Evolutionary conservation across 192 early-diverging fungal species (phyloP).

Genomic region (Coemansia sp.): DNA sequence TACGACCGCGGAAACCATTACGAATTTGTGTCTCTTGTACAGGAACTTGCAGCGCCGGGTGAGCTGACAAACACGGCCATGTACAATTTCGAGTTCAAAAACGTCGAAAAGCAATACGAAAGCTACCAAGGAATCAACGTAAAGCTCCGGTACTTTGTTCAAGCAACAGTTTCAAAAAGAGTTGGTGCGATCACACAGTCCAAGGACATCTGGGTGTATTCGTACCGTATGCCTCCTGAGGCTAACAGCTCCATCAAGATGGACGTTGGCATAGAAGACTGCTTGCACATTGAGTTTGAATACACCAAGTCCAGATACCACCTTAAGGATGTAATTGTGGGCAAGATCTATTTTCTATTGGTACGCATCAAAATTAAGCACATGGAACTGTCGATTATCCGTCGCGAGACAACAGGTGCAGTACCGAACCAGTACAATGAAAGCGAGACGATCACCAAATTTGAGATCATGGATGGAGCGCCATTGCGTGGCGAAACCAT

Average conservation of each 20-base stretch:
- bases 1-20: constrained; percentile 94
- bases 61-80: constrained; percentile 78
- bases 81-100: constrained; percentile 98
- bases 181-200: constrained; percentile 87
- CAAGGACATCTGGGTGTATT: constrained; percentile 98
- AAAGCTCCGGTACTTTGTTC: constrained; percentile 96
- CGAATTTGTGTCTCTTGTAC: constrained; percentile 90
- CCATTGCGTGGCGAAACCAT: constrained; percentile 95
- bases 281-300: constrained; percentile 99
- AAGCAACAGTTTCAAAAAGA: constrained; percentile 86
- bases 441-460: constrained; percentile 98
- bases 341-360: constrained; percentile 98
- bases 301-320: constrained; percentile 99
- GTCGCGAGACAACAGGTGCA: constrained; percentile 94
- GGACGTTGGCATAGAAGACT: constrained; percentile 99
- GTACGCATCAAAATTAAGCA: constrained; percentile 99
- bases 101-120: constrained; percentile 99
- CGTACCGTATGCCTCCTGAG: constrained; percentile 85
- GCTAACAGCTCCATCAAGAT: constrained; percentile 97
- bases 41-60: constrained; percentile 93
- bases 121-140: constrained; percentile 98
- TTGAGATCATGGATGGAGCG: constrained; percentile 99
- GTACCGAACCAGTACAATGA: constrained; percentile 99
- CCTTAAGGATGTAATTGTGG: constrained; percentile 98
- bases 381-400: constrained; percentile 99